These are phyloP conservation scores for Solanum chmielewskii DNA, from an alignment of 257 asterid genomes.

Conservation along the genomic window DNA sequence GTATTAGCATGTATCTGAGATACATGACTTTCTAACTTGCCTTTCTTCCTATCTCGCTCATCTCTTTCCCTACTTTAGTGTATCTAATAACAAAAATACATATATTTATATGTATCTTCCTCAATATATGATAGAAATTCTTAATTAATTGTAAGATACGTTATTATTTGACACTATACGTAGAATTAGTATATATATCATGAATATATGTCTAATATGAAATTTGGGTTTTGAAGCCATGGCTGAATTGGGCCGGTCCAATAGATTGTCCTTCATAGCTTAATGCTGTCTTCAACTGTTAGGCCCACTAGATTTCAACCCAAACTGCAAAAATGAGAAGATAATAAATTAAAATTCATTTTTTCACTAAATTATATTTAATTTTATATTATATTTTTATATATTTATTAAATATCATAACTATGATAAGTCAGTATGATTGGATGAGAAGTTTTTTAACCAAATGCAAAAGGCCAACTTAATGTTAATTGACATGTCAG, in stretches of 20 bases:
- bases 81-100: too few relatives aligned
- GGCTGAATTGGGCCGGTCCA: neutral
- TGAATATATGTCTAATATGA: neutral
- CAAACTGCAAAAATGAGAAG: neutral
- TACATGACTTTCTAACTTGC: too few relatives aligned
- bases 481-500: neutral
- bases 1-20: too few relatives aligned
- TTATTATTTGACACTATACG: too few relatives aligned
- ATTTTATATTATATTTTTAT: neutral
- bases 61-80: too few relatives aligned
- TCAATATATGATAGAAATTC: too few relatives aligned
- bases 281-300: neutral
- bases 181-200: too few relatives aligned
- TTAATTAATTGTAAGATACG: too few relatives aligned
- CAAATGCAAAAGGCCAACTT: neutral
- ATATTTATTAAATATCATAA: neutral
- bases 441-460: neutral
- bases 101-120: rapidly evolving
- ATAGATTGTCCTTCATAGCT: neutral
- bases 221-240: slow-evolving; percentile 4
- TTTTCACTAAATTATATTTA: neutral
- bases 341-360: neutral
- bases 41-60: too few relatives aligned
- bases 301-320: neutral
- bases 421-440: neutral